phyloP scores from a whole-genome alignment of 2,329 filamentous ascomycete species.

The Alternaria alternata region DNA sequence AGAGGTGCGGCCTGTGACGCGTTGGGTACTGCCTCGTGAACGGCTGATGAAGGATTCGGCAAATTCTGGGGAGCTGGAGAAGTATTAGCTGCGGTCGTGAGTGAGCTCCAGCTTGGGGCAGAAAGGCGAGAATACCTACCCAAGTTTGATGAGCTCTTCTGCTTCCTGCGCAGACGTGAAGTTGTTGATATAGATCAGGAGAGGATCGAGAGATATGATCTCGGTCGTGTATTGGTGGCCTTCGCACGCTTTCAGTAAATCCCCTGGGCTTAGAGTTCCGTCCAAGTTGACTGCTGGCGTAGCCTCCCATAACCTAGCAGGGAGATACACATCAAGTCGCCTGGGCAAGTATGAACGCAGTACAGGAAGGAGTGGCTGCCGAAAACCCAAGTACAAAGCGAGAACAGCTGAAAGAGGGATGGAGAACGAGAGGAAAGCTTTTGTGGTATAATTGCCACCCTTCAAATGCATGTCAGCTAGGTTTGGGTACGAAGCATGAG shows the following conservation, averaged over 20 bases:
- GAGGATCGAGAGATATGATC: conserved; percentile 36
- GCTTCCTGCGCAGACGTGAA: conserved; percentile 34
- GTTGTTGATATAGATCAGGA: conserved; percentile 42
- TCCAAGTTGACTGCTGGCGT: background rate
- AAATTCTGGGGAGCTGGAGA: conserved; percentile 27
- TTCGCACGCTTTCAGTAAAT: conserved; percentile 21
- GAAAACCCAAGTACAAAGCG: background rate
- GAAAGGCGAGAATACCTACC: conserved; percentile 12
- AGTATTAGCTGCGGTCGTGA: background rate
- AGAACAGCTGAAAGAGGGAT: background rate
- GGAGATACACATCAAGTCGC: conserved; percentile 17
- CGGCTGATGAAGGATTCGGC: conserved; percentile 32
- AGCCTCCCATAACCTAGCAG: background rate
- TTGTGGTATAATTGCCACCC: background rate
- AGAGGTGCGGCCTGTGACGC: conserved; percentile 34
- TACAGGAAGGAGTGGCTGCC: conserved; percentile 11
- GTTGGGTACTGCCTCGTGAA: conserved; percentile 21
- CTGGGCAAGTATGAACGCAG: conserved; percentile 7
- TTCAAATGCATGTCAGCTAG: background rate
- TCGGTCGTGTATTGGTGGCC: conserved; percentile 36
- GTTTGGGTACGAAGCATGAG: background rate
- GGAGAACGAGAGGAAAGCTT: background rate
- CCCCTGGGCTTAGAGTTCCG: too few relatives aligned
- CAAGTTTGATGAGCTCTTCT: conserved; percentile 28
- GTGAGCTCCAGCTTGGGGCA: background rate